phyloP scores from a whole-genome alignment of 176 grass and related monocot species.

The Musa beccarii region DNA sequence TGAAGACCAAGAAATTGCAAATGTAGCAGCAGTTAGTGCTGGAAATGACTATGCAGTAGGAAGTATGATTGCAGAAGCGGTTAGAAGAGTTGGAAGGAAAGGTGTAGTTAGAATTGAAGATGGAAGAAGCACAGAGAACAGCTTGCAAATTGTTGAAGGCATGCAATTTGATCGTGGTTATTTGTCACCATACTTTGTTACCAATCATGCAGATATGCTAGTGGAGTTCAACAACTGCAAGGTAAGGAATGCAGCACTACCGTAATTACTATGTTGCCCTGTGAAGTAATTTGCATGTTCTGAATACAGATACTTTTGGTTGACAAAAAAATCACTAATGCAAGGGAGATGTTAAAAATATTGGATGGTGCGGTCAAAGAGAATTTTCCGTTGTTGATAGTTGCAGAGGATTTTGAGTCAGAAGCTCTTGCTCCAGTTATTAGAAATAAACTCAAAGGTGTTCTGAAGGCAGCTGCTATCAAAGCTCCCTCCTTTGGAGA shows the following conservation, averaged over 20 bases:
- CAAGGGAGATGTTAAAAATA: slow-evolving; percentile 73
- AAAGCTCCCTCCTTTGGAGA: slow-evolving; percentile 89
- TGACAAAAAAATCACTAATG: slow-evolving; percentile 75
- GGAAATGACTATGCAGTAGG: slow-evolving; percentile 72
- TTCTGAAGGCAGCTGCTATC: slow-evolving; percentile 66
- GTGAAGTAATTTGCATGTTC: slow-evolving; percentile 19
- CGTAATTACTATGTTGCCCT: neutral
- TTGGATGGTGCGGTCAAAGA: slow-evolving; percentile 72
- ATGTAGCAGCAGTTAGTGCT: slow-evolving; percentile 78
- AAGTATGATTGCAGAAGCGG: slow-evolving; percentile 71
- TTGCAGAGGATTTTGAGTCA: slow-evolving; percentile 76
- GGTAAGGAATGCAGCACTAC: slow-evolving; percentile 20
- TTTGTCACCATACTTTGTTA: slow-evolving; percentile 76
- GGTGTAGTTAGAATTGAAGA: slow-evolving; percentile 80
- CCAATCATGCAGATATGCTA: slow-evolving; percentile 59
- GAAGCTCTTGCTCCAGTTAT: slow-evolving; percentile 60
- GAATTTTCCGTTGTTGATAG: slow-evolving; percentile 66
- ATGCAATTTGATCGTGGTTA: slow-evolving; percentile 95
- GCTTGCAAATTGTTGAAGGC: slow-evolving; percentile 63
- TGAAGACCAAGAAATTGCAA: slow-evolving; percentile 71
- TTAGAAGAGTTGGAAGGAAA: slow-evolving; percentile 75
- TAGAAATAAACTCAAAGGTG: slow-evolving; percentile 80
- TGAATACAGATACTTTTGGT: slow-evolving; percentile 71
- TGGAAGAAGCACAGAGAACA: slow-evolving; percentile 54
- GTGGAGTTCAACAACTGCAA: slow-evolving; percentile 67